Conservation (phyloP, 2,329 filamentous ascomycete genomes). For the Alternaria ethzedia region DNA sequence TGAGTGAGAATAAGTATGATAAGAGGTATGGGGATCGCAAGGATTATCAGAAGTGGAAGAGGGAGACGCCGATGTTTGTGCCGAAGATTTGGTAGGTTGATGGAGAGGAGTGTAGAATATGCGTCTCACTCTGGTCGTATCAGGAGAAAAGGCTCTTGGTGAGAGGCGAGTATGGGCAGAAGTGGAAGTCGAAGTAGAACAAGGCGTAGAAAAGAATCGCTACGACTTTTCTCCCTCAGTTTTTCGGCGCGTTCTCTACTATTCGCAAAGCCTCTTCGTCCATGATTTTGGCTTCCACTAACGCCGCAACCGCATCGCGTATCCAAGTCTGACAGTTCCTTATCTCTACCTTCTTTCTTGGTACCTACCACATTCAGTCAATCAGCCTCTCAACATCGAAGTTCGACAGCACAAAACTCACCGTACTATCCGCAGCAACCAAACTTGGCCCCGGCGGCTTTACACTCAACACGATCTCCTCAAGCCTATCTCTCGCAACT, state of each 20-base stretch:
- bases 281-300: not conserved
- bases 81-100: constrained; percentile 59
- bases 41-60: constrained; percentile 73
- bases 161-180: too few relatives aligned
- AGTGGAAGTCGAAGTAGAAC: too few relatives aligned
- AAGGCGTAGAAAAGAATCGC: too few relatives aligned
- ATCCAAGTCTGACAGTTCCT: not conserved
- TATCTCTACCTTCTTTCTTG: not conserved
- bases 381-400: too few relatives aligned
- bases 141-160: too few relatives aligned
- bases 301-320: not conserved
- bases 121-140: too few relatives aligned
- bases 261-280: not conserved
- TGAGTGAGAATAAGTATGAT: constrained; percentile 74
- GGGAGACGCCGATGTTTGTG: constrained; percentile 68
- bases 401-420: too few relatives aligned
- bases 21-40: constrained; percentile 66
- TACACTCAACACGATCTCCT: constrained; percentile 24
- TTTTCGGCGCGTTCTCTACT: not conserved
- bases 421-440: constrained; percentile 2
- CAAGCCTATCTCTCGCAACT: constrained; percentile 18
- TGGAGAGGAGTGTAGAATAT: not conserved
- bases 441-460: constrained; percentile 27
- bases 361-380: not conserved
- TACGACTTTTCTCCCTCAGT: not conserved